These are phyloP conservation scores for Clonostachys rosea DNA, from an alignment of 2,329 filamentous ascomycete species.

Conservation along the genomic window DNA sequence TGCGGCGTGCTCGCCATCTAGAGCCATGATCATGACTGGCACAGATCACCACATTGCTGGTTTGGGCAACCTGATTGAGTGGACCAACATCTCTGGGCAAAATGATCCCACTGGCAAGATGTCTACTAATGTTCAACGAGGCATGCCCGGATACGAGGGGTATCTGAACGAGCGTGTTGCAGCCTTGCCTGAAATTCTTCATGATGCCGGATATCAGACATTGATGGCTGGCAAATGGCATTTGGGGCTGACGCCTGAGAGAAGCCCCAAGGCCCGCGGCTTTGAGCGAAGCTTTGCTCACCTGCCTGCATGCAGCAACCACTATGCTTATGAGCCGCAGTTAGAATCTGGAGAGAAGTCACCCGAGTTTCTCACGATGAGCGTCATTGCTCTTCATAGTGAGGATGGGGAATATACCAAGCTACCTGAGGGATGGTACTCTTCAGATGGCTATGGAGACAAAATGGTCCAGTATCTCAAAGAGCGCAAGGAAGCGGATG, in stretches of 20 bases:
- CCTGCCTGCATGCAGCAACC: conserved; percentile 46
- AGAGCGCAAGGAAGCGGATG: conserved; percentile 5
- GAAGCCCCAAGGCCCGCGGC: conserved; percentile 34
- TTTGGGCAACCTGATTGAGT: conserved; percentile 48
- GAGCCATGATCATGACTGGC: conserved; percentile 56
- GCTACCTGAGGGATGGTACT: conserved; percentile 46
- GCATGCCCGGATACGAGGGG: conserved; percentile 19
- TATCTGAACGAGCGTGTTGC: conserved; percentile 21
- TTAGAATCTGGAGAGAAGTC: conserved; percentile 20
- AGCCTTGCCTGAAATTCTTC: conserved; percentile 17
- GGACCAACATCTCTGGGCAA: conserved; percentile 9
- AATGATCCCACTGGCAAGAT: conserved; percentile 4
- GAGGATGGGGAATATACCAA: conserved; percentile 24
- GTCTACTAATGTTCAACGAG: conserved; percentile 7
- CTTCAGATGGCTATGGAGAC: conserved; percentile 44
- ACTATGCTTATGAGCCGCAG: conserved; percentile 10
- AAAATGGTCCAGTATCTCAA: conserved; percentile 44
- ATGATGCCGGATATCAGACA: conserved; percentile 21
- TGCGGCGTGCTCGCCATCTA: conserved; percentile 52
- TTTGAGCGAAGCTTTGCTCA: conserved; percentile 50
- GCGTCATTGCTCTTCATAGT: neutral
- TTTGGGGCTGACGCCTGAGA: conserved; percentile 41
- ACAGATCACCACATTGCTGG: conserved; percentile 52
- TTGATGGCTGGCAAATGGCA: conserved; percentile 30
- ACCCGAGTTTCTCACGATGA: conserved; percentile 1